A percentile compares a stretch with the other conserved stretches of the same genome.
Evolutionary conservation across 108 stramenopile species (phyloP).

Genomic region (Mediolabrus comicus): DNA sequence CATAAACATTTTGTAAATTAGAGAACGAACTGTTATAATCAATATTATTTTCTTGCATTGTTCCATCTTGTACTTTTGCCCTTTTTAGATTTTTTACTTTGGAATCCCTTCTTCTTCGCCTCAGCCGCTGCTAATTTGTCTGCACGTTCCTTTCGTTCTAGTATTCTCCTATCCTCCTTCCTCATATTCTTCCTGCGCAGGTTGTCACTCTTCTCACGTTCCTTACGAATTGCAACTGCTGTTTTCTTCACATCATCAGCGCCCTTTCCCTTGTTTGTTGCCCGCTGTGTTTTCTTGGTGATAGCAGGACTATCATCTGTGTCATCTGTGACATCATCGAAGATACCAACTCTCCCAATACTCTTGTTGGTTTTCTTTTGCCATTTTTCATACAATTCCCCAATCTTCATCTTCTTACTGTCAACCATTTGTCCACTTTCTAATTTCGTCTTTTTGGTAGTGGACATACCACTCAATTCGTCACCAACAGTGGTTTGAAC

Average conservation of each 20-base stretch:
- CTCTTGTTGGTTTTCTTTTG: slow-evolving; percentile 92
- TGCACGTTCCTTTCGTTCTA: slow-evolving; percentile 34
- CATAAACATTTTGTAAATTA: too few relatives aligned
- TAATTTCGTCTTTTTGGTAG: slow-evolving; percentile 73
- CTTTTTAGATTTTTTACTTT: slow-evolving; percentile 40
- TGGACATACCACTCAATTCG: slow-evolving; percentile 74
- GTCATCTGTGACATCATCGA: slow-evolving; percentile 75
- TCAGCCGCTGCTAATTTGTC: slow-evolving; percentile 20
- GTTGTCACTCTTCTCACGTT: slow-evolving; percentile 73
- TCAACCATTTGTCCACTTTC: slow-evolving; percentile 87
- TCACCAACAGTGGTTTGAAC: slow-evolving; percentile 87
- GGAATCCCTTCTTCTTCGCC: slow-evolving; percentile 6
- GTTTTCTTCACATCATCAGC: slow-evolving; percentile 48
- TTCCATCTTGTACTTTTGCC: slow-evolving; percentile 45
- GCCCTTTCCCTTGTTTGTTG: slow-evolving; percentile 15
- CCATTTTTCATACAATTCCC: slow-evolving; percentile 96
- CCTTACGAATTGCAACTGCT: slow-evolving; percentile 66
- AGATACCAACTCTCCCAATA: slow-evolving; percentile 82
- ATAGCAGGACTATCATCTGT: slow-evolving; percentile 25
- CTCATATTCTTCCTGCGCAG: slow-evolving; percentile 87
- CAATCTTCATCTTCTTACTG: slow-evolving; percentile 89
- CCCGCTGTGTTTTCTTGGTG: slow-evolving; percentile 44
- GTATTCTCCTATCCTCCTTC: slow-evolving; percentile 48
- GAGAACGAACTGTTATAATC: not conserved
- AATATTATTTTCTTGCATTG: slow-evolving; percentile 14